Evolutionary conservation across 1,284 basidiomycete species (phyloP), one percentile per base, ranked within the genome.

Genomic region (Leccinum cinnamomeum): DNA sequence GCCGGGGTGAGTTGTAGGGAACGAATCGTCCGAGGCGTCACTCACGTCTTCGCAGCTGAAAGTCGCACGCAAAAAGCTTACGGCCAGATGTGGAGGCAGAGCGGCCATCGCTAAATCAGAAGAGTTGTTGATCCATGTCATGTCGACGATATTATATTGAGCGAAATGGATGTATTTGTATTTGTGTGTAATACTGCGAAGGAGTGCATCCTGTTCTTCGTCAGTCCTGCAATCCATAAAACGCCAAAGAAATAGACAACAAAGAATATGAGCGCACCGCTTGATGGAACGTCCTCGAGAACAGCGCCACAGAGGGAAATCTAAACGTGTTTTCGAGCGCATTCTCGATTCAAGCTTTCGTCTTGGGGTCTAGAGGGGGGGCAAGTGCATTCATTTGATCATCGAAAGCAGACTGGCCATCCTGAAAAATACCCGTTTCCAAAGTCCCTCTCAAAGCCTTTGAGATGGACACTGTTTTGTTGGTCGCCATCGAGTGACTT

Each of bases 281-380:
- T 90, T 85, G 28, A 93, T 88, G 6, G 80, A 71, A 70, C 93
- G 87, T 89, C 97, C 97, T 98, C 7, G 93, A 96, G 78, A 99
- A 98, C 12, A 97, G 86, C 4, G 90, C 95, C 53, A 98, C 79
- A 10, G 88, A 91, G 0, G 96, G 95, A 74, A 89, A 98, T 3
- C 97, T 97, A 73, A 99, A 99, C 1, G 95, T 90, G 1, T 90
- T 90, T 63, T 98, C 91, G n/a, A 98, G 72, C 2, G 90, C 84
- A 3, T 81, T 76, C 67, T 86, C 86, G 20, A 99, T 81, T 88
- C 92, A 99, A 0, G 87, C 87, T 70, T 96, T 88, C 0, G 97
- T 99, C 69, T 91, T 94, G 0, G 97, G 97, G 75, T 99, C 97
- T 89, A 73, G 28, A 57, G 62, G 50, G 12, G 35, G 35, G 67